These are phyloP conservation scores for Gynandropsis gynandra DNA, from an alignment of 345 rosid genomes.

Conservation along the genomic window DNA sequence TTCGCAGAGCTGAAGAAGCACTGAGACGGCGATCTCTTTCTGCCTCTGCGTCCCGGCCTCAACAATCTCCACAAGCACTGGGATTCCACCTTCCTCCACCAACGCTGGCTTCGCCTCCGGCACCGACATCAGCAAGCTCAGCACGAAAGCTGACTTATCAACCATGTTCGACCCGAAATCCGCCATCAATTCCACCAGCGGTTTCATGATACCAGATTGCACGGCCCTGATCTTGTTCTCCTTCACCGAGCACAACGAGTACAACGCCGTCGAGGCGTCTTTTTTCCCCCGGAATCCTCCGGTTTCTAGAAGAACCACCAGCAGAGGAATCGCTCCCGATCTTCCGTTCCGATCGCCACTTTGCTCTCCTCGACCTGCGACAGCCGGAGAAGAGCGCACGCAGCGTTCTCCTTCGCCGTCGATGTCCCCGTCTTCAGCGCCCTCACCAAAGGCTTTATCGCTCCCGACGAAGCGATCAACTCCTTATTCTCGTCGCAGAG, in stretches of 20 bases:
- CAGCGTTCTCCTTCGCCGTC: slow-evolving; percentile 81
- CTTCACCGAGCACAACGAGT: slow-evolving; percentile 64
- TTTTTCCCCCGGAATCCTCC: slow-evolving; percentile 80
- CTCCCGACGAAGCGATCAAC: slow-evolving; percentile 66
- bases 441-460: slow-evolving; percentile 71
- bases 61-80: slow-evolving; percentile 81
- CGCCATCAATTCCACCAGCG: slow-evolving; percentile 86
- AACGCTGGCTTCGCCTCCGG: slow-evolving; percentile 62
- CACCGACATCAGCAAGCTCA: slow-evolving; percentile 44
- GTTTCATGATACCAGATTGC: slow-evolving; percentile 72
- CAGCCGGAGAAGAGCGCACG: slow-evolving; percentile 81
- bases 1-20: slow-evolving; percentile 64
- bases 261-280: slow-evolving; percentile 88
- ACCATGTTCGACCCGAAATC: slow-evolving; percentile 95
- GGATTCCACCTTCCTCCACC: slow-evolving; percentile 86
- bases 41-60: slow-evolving; percentile 85
- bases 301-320: slow-evolving; percentile 55
- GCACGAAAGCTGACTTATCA: slow-evolving; percentile 80
- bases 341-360: slow-evolving; percentile 79
- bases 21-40: slow-evolving; percentile 74
- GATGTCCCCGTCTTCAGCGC: slow-evolving; percentile 67
- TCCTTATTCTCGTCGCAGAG: slow-evolving; percentile 91
- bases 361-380: slow-evolving; percentile 87
- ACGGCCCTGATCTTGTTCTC: slow-evolving; percentile 86
- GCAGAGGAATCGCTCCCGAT: slow-evolving; percentile 76